Conservation (phyloP, 768 basidiomycete species). For the Podaxis mareebaensis region DNA sequence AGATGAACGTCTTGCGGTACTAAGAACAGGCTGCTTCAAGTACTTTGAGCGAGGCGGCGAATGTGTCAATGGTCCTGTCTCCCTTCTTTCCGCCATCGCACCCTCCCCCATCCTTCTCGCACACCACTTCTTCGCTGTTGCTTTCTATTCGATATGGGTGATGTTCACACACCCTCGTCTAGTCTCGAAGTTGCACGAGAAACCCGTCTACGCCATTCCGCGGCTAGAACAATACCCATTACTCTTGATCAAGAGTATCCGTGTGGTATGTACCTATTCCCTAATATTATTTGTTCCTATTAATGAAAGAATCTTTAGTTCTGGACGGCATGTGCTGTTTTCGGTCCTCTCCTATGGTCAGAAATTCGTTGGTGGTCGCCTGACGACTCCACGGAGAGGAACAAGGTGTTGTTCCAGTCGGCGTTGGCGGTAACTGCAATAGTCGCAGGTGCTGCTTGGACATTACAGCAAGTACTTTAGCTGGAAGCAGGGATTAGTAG, state of each 20-base stretch:
- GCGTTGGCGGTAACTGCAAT: neutral
- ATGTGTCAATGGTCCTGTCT: constrained; percentile 85
- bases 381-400: constrained; percentile 22
- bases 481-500: neutral
- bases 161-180: constrained; percentile 65
- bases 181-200: constrained; percentile 28
- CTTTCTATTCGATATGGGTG: constrained; percentile 91
- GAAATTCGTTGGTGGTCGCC: constrained; percentile 78
- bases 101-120: constrained; percentile 81
- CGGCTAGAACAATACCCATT: constrained; percentile 66
- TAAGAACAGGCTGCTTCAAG: constrained; percentile 90
- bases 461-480: neutral
- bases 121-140: constrained; percentile 94
- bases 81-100: constrained; percentile 81
- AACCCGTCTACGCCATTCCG: constrained; percentile 42
- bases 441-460: constrained; percentile 4
- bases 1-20: constrained; percentile 64
- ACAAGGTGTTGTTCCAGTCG: neutral
- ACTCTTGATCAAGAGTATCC: constrained; percentile 58
- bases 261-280: constrained; percentile 58
- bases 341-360: constrained; percentile 85
- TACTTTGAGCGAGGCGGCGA: constrained; percentile 95
- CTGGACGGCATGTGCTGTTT: constrained; percentile 89
- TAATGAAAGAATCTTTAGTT: constrained; percentile 50
- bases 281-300: constrained; percentile 1